phyloP scores from a whole-genome alignment of 75 land plant species.

The Sequoiadendron giganteum region DNA sequence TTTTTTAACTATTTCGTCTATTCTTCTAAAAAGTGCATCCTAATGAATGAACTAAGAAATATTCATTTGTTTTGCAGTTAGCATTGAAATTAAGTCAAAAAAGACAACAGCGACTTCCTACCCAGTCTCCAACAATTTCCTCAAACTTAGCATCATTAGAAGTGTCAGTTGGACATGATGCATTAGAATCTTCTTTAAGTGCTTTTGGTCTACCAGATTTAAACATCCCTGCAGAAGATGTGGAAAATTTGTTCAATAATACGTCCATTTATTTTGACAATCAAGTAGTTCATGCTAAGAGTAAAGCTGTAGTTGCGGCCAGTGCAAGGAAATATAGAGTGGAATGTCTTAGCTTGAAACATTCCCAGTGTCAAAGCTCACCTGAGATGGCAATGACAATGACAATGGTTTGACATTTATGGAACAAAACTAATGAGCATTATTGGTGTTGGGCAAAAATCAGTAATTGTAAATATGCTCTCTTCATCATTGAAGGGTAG shows the following conservation, averaged over 20 bases:
- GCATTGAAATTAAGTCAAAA: background rate
- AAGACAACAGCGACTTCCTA: no score
- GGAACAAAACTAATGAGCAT: background rate
- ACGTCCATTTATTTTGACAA: background rate
- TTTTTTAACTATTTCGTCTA: no score
- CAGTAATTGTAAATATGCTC: background rate
- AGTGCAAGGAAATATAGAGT: background rate
- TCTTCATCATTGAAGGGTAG: constrained; percentile 1
- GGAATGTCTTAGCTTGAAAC: background rate
- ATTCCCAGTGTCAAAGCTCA: background rate
- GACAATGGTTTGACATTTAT: background rate
- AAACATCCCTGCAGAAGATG: background rate
- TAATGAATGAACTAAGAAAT: background rate
- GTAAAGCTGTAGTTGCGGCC: background rate
- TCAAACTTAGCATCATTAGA: background rate
- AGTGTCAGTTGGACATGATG: background rate
- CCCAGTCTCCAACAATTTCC: background rate
- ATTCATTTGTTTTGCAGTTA: background rate
- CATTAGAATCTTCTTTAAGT: background rate
- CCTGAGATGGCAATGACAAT: background rate
- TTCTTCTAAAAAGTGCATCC: no score
- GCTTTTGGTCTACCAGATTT: background rate
- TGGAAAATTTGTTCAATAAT: background rate
- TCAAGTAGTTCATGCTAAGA: background rate
- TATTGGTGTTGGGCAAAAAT: background rate